Evolutionary conservation across 768 basidiomycete species (phyloP).

Genomic region (Atractiella rhizophila): DNA sequence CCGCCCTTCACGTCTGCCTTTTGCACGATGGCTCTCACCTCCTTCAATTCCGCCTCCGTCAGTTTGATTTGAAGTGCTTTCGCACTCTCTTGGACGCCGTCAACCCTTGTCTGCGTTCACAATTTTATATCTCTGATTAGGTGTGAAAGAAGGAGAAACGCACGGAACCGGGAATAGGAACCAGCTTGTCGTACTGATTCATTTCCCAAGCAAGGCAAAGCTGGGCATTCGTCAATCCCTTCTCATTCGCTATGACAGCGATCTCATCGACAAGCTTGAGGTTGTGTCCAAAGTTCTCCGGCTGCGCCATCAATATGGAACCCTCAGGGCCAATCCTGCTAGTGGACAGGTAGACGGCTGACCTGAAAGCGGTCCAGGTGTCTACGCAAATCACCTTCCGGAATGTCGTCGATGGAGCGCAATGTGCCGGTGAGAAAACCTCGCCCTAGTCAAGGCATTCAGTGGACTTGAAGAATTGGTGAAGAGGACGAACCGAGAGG

Average conservation of each 20-base stretch:
- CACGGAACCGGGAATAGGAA: too few species aligned
- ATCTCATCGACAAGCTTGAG: conserved; percentile 20
- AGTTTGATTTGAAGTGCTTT: conserved; percentile 27
- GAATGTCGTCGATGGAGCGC: conserved; percentile 18
- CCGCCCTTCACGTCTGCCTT: too few species aligned
- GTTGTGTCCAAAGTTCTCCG: conserved; percentile 9
- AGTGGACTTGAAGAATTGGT: too few species aligned
- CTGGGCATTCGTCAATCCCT: conserved; percentile 23
- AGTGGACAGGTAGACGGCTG: not conserved
- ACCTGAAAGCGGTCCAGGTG: conserved; percentile 26
- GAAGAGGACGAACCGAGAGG: too few species aligned
- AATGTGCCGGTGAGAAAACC: conserved; percentile 12
- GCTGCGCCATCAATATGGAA: too few species aligned
- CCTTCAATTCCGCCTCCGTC: conserved; percentile 23
- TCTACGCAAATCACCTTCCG: conserved; percentile 5
- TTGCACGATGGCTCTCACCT: conserved; percentile 26
- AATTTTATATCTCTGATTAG: conserved; percentile 5
- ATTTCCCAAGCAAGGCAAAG: conserved; percentile 25
- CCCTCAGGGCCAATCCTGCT: not conserved
- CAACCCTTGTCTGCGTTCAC: conserved; percentile 13
- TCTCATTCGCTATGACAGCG: conserved; percentile 20
- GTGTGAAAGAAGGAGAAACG: too few species aligned
- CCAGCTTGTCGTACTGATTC: conserved; percentile 13
- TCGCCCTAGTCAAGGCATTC: too few species aligned
- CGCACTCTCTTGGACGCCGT: conserved; percentile 28